These are phyloP conservation scores for Candida lessepsii DNA, from an alignment of 805 yeast genomes.

Conservation along the genomic window DNA sequence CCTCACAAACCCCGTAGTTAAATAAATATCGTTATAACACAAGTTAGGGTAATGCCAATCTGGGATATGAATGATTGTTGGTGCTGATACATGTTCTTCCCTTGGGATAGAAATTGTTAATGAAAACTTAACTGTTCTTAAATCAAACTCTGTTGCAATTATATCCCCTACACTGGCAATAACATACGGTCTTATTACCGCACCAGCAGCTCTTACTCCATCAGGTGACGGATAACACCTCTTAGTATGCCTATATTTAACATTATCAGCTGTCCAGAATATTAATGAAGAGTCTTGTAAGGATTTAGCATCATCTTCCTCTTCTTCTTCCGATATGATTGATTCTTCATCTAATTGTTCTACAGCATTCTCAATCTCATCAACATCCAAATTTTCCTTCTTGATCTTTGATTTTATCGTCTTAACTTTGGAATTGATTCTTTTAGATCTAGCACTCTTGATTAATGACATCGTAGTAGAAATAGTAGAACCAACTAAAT, in stretches of 20 bases:
- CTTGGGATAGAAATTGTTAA: conserved; percentile 38
- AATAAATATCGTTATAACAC: conserved; percentile 46
- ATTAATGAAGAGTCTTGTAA: conserved; percentile 23
- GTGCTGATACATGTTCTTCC: conserved; percentile 17
- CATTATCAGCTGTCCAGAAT: conserved; percentile 23
- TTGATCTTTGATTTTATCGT: conserved; percentile 13
- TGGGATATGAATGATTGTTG: conserved; percentile 71
- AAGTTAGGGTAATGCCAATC: conserved; percentile 61
- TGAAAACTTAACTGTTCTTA: conserved; percentile 45
- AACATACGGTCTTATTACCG: conserved; percentile 78
- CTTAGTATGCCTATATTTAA: conserved; percentile 24
- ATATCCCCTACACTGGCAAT: conserved; percentile 62
- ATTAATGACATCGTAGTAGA: conserved; percentile 13
- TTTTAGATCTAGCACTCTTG: conserved; percentile 10
- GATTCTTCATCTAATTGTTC: conserved; percentile 10
- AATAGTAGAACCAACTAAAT: conserved; percentile 13
- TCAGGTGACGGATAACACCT: conserved; percentile 43
- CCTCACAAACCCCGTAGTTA: conserved; percentile 56
- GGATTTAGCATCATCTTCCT: conserved; percentile 17
- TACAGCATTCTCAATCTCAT: conserved; percentile 5
- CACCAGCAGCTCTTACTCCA: conserved; percentile 74
- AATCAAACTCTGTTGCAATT: conserved; percentile 55
- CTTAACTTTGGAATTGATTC: conserved; percentile 10
- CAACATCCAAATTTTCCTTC: conserved; percentile 7
- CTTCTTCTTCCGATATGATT: not conserved